Base-by-base conservation (phyloP, 2,329 filamentous ascomycete species). In the Drechslerella coelobrocha region DNA sequence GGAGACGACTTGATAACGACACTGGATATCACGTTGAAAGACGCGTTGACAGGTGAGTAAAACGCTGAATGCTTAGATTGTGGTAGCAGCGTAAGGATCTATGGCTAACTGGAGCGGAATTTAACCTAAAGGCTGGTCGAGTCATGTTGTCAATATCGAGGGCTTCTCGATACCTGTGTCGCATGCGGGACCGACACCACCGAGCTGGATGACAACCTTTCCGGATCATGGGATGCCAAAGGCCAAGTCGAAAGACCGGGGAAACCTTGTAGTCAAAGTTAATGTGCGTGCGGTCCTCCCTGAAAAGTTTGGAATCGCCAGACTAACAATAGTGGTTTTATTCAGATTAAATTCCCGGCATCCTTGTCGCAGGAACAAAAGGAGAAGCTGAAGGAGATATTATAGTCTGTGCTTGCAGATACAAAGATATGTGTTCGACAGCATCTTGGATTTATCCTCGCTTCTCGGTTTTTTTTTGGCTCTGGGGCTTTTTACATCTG, bases 161-260 rank as follows among this genome's bases (percentile, higher is more conserved):
- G 90, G 90, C 75, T 92, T 90, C 78, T 89, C 92, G 76, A 82
- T 99, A 75, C 86, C 83, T 55, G 85, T 97, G 39, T 86, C 90
- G 47, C 92, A 92, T 79, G 81, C 83, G 3, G 93, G 92, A 0
- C 93, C 93, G 0, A 97, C 93, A 5, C 88, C 89, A 65, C 92
- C 93, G 0, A 91, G 89, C 10, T 90, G 87, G 78, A 87, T 87
- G 75, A 92, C 97, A 74, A 83, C 83, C 29, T 99, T 90, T 78
- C 94, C 94, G 0, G 85, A 86, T 3, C 83, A 90, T n/a, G 94
- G 94, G 68, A 97, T 99, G 94, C 92, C 92, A 37, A 87, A 94
- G 76, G 91, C 90, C 72, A 97, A 96, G 84, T 91, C 90, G 0
- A 86, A 82, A 68, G 85, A 92, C 76, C 85, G 93, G 62, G 94